Evolutionary conservation across 2,329 filamentous ascomycete genomes (phyloP).

Genomic region (Ambrosiella xylebori): DNA sequence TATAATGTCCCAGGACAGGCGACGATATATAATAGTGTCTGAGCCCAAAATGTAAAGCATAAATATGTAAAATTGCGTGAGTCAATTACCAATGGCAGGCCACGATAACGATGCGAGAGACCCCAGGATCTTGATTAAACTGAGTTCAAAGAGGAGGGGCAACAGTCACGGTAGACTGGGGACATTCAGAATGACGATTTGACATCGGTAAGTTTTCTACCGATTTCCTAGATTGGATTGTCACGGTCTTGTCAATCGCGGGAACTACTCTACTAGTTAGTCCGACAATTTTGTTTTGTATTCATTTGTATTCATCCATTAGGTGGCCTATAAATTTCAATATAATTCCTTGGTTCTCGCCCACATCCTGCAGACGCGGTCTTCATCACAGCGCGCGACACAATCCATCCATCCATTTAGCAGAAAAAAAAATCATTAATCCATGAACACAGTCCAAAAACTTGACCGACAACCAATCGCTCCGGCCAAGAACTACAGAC

Average conservation of each 20-base stretch:
- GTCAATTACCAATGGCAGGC: neutral
- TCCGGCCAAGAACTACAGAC: neutral
- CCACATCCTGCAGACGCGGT: too few relatives aligned
- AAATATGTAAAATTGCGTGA: neutral
- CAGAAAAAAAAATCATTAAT: neutral
- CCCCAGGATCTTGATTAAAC: neutral
- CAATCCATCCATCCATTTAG: too few relatives aligned
- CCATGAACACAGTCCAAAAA: neutral
- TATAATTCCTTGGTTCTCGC: too few relatives aligned
- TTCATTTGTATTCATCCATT: too few relatives aligned
- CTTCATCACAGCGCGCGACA: too few relatives aligned
- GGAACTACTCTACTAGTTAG: too few relatives aligned
- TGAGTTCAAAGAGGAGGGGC: neutral
- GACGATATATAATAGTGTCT: neutral
- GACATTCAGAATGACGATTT: neutral
- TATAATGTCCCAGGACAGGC: neutral
- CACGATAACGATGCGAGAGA: neutral
- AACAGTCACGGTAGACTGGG: neutral
- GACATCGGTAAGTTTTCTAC: neutral
- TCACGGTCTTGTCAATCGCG: neutral
- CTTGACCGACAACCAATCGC: neutral
- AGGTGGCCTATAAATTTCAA: too few relatives aligned
- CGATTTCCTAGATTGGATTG: neutral
- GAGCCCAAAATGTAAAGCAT: neutral
- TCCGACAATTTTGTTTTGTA: too few relatives aligned